Base-by-base conservation (phyloP, 306 rosid species). In the Phaseolus lunatus region DNA sequence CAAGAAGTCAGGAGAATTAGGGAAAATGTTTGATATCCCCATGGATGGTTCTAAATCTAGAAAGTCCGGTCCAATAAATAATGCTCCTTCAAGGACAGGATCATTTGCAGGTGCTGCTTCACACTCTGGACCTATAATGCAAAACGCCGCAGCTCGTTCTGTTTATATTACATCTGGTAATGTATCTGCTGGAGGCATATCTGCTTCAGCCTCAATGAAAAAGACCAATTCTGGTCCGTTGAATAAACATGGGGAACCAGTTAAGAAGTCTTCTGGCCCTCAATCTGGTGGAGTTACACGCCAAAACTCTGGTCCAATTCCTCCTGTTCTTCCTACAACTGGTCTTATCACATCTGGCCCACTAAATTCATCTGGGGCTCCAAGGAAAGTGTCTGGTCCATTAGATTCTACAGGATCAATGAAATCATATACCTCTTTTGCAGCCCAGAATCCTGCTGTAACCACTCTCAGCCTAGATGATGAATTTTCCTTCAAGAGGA, bases 331-430 rank as follows among this genome's bases (percentile, higher is more conserved):
- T 75, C 99, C 97, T 52, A 74, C 99, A 3, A 95, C 99, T 22
- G 99, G 99, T 39, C 91, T 95, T 54, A 95, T 95, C 63, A 95
- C 99, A 57, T 95, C 99, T 14, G 99, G 99, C 49, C 97, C 97
- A 1, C 82, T 95, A 39, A 95, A 89, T 83, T 92, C 97, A 12
- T 92, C 99, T n/a, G 99, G 99, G 67, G 97, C 97, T 50, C 99
- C 97, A 20, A 87, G 99, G 84, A 95, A 95, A 89, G 96, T 92
- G 44, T 95, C 99, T 44, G 99, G 97, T 53, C 97, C 96, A 22
- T 78, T 92, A 59, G 99, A 95, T 43, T 83, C 97, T 2, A 84
- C 81, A 76, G 97, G 96, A 69, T 95, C 99, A 10, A 84, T 90
- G 90, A 95, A 95, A 80, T 73, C 76, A 63, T 91, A 89, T 53